Evolutionary conservation across 176 grass and related monocot species (phyloP), one percentile per base, ranked within the genome.

Genomic region (Poa annua): DNA sequence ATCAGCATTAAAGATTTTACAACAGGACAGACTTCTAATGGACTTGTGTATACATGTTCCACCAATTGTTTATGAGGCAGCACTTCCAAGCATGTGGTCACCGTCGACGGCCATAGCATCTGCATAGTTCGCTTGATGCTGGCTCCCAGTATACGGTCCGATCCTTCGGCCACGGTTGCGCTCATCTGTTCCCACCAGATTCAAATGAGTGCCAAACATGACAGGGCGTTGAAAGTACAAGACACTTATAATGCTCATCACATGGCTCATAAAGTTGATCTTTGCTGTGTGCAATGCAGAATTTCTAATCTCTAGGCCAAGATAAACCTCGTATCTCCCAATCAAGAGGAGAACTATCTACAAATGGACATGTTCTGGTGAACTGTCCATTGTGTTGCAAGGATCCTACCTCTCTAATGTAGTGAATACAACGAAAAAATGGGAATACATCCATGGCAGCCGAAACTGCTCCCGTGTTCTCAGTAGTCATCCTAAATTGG

Each of bases 161-260:
- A 83, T 92, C 71, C 85, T 88, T 75, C 89, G 81, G 16, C 83
- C 87, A 7, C 62, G 89, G 53, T 91, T 89, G 60, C 83, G 85
- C 6, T 74, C 92, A 71, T 87, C 92, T 88, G 88, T 63, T 77
- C 77, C 75, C 66, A 86, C 34, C 71, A 81, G 80, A 75, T 57
- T 57, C n/a, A 75, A 59, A 36, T 29, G 29, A 68, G n/a, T 70
- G 57, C 86, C 21, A 88, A 25, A 48, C 77, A 41, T 83, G 8
- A 7, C 32, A 66, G 36, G 41, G 38, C 21, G 55, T 66, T 29
- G 5, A 48, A 12, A 34, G 2, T 26, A 53, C 45, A 33, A 86
- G 57, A 49, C 6, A 56, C n/a, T 50, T 52, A 35, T 71, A 70
- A 85, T 55, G 41, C 29, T 77, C 20, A 36, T 45, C 3, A 7